These are phyloP conservation scores for Aspergillus unguis DNA, from an alignment of 2,329 filamentous ascomycete species.

Conservation along the genomic window DNA sequence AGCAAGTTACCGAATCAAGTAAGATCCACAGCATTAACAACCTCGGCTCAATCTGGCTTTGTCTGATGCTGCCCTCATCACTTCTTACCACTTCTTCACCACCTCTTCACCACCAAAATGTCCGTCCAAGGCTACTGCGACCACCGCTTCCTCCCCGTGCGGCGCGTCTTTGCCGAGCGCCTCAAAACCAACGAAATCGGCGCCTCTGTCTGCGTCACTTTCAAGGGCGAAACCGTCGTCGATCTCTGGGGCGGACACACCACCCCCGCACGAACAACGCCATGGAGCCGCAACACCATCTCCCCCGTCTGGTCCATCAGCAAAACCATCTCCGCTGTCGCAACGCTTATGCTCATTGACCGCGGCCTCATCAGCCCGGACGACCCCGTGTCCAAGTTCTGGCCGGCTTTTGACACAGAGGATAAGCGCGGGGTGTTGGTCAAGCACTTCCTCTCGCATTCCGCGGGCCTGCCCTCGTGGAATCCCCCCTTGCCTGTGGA, in stretches of 20 bases:
- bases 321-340: conserved; percentile 40
- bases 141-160: conserved; percentile 35
- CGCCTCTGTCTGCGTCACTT: conserved; percentile 43
- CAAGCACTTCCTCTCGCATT: conserved; percentile 43
- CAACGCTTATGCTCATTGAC: conserved; percentile 40
- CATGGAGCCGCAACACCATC: conserved; percentile 44
- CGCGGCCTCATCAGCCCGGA: conserved; percentile 37
- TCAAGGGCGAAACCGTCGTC: conserved; percentile 42
- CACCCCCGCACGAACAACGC: conserved; percentile 27
- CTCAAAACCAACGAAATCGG: conserved; percentile 45
- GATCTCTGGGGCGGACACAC: conserved; percentile 47
- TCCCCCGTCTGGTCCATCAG: conserved; percentile 41
- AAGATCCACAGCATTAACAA: no score
- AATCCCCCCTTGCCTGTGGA: conserved; percentile 30
- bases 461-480: conserved; percentile 35
- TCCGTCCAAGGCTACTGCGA: conserved; percentile 38
- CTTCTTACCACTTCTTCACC: background rate
- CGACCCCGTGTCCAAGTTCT: conserved; percentile 42
- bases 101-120: conserved; percentile 15
- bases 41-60: no score
- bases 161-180: conserved; percentile 32
- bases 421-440: conserved; percentile 43
- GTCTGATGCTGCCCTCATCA: background rate
- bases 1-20: no score
- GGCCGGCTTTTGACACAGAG: conserved; percentile 47